These are phyloP conservation scores for Ottelia alismoides DNA, from an alignment of 106 monocot species.

Conservation along the genomic window DNA sequence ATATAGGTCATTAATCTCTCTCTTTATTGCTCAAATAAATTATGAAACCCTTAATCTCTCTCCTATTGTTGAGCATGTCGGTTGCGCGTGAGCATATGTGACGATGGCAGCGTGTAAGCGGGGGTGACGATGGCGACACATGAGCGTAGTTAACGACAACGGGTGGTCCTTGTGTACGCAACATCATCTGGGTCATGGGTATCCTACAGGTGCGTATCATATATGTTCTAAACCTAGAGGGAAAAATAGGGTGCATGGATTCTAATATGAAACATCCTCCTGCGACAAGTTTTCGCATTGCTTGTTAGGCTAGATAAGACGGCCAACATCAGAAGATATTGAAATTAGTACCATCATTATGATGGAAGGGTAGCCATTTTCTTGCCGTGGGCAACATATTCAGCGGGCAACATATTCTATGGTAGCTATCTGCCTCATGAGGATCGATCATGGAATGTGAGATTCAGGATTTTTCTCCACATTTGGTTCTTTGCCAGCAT, in stretches of 20 bases:
- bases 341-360: slow-evolving; percentile 13
- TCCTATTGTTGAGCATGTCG: no score
- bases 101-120: slow-evolving; percentile 57
- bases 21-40: no score
- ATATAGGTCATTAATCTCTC: no score
- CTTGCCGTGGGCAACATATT: no score
- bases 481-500: slow-evolving; percentile 17
- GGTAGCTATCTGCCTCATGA: slow-evolving; percentile 27
- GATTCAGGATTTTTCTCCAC: slow-evolving; percentile 27
- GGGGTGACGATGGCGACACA: slow-evolving; percentile 51
- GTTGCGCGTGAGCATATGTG: slow-evolving; percentile 55
- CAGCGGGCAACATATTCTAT: slow-evolving; percentile 18
- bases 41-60: no score
- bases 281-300: slow-evolving; percentile 2
- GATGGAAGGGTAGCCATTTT: slow-evolving; percentile 16
- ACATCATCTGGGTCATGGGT: slow-evolving; percentile 62
- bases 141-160: no score
- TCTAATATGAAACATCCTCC: background rate
- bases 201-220: slow-evolving; percentile 61
- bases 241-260: background rate
- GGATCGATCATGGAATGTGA: slow-evolving; percentile 10
- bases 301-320: slow-evolving; percentile 1
- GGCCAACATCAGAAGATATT: slow-evolving; percentile 6
- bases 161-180: no score
- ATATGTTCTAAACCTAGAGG: background rate